phyloP scores from a whole-genome alignment of 306 rosid species.

The Psophocarpus tetragonolobus region DNA sequence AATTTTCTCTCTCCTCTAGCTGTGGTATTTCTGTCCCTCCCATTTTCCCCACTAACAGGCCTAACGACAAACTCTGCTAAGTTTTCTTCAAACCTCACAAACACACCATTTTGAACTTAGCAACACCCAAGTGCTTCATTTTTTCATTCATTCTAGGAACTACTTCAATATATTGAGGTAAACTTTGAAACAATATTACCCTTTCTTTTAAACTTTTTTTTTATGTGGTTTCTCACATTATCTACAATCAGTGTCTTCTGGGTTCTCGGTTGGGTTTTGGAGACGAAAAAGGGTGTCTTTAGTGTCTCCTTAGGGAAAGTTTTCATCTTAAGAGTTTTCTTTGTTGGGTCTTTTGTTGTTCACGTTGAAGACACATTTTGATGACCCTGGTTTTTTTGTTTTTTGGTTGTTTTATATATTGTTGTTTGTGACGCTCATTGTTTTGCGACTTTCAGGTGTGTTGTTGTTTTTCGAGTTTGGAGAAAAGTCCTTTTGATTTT shows the following conservation, averaged over 20 bases:
- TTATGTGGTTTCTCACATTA: no score
- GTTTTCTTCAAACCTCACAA: background rate
- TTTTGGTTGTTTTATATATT: background rate
- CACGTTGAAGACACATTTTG: background rate
- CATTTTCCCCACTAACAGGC: background rate
- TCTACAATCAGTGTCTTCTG: slow-evolving; percentile 2
- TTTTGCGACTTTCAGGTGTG: slow-evolving; percentile 26
- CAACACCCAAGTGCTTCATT: background rate
- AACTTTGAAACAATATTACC: background rate
- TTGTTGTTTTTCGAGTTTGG: slow-evolving; percentile 46
- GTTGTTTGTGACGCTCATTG: background rate
- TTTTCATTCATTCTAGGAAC: background rate
- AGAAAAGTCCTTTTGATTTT: slow-evolving; percentile 25
- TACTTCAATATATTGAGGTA: slow-evolving; percentile 25
- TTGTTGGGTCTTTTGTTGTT: background rate
- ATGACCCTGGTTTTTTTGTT: background rate
- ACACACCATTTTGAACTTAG: slow-evolving; percentile 1
- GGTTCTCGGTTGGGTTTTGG: background rate
- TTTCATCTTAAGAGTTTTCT: slow-evolving; percentile 3
- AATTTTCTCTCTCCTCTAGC: slow-evolving; percentile 26
- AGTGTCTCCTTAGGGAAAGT: background rate
- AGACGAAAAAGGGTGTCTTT: slow-evolving; percentile 31
- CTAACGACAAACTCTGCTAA: background rate
- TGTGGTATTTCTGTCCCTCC: slow-evolving; percentile 35
- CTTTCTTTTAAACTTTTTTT: background rate